Conservation (phyloP, 331 rosid species). For the Arachis monticola region DNA sequence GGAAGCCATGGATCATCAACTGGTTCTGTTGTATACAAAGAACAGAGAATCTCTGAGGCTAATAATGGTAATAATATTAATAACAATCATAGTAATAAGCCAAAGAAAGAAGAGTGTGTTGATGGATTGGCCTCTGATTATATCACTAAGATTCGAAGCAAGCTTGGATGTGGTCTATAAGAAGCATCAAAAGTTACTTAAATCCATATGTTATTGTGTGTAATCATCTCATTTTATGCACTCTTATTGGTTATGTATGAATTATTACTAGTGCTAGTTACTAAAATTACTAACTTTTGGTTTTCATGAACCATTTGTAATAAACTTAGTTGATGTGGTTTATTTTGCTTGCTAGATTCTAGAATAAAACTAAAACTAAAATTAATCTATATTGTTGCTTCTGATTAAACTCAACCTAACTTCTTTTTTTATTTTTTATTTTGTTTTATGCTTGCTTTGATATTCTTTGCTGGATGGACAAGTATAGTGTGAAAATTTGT, state of each 20-base stretch:
- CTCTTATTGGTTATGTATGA: background rate
- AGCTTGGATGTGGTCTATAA: slow-evolving; percentile 48
- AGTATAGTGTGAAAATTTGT: slow-evolving; percentile 27
- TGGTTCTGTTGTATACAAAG: slow-evolving; percentile 43
- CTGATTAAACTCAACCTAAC: slow-evolving; percentile 9
- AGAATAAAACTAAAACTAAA: background rate
- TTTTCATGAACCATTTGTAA: slow-evolving; percentile 37
- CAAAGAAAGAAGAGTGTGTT: slow-evolving; percentile 51
- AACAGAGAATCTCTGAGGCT: slow-evolving; percentile 29
- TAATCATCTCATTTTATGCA: background rate
- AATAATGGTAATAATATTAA: too few species aligned
- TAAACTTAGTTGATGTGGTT: slow-evolving; percentile 13
- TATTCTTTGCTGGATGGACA: slow-evolving; percentile 47
- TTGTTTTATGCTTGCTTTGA: slow-evolving; percentile 27
- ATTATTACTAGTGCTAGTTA: background rate
- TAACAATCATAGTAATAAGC: background rate
- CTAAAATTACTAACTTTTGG: slow-evolving; percentile 26
- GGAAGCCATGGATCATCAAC: slow-evolving; percentile 21
- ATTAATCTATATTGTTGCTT: slow-evolving; percentile 22
- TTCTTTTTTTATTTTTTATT: background rate
- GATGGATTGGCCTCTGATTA: slow-evolving; percentile 76
- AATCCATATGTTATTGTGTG: slow-evolving; percentile 10
- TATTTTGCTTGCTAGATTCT: background rate
- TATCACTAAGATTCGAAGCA: slow-evolving; percentile 61
- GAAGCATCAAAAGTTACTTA: slow-evolving; percentile 1